Percentiles rank a stretch among this genome's conserved stretches.
Conservation (phyloP, 306 rosid species). For the Malus orientalis region DNA sequence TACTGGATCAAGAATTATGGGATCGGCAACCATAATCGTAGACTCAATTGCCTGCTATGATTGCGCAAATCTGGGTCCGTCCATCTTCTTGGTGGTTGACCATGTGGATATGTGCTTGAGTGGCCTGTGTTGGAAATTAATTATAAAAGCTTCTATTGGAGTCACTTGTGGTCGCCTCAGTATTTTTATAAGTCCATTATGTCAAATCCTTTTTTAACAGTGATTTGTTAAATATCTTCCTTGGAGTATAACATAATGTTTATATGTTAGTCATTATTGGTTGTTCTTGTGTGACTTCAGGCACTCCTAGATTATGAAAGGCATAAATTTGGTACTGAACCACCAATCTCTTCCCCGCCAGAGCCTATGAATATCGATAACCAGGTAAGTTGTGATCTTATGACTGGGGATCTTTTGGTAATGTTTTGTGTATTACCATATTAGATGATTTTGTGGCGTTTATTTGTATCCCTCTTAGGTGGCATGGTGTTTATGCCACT, state of each 20-base stretch:
- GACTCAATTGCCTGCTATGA: not conserved
- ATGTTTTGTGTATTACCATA: not conserved
- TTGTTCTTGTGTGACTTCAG: constrained; percentile 35
- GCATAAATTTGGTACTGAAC: constrained; percentile 71
- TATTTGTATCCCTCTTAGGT: not conserved
- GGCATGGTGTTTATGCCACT: not conserved
- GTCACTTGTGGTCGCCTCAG: not conserved
- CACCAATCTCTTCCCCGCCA: constrained; percentile 61
- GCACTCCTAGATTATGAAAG: constrained; percentile 97
- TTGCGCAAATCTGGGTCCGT: not conserved
- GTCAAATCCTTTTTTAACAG: not conserved
- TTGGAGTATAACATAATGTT: not conserved
- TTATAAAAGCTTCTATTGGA: not conserved
- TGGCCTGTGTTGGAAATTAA: not conserved
- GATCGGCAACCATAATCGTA: not conserved
- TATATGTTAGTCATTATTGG: not conserved
- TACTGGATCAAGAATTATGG: not conserved
- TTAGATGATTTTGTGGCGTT: not conserved
- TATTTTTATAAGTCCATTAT: not conserved
- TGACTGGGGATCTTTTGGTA: not conserved
- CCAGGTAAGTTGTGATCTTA: constrained; percentile 42
- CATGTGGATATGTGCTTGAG: not conserved
- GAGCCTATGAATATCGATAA: constrained; percentile 66
- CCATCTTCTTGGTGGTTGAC: not conserved
- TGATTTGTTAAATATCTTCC: not conserved